These are phyloP conservation scores for Ustilago hordei DNA, from an alignment of 1,284 basidiomycete species.

Conservation along the genomic window DNA sequence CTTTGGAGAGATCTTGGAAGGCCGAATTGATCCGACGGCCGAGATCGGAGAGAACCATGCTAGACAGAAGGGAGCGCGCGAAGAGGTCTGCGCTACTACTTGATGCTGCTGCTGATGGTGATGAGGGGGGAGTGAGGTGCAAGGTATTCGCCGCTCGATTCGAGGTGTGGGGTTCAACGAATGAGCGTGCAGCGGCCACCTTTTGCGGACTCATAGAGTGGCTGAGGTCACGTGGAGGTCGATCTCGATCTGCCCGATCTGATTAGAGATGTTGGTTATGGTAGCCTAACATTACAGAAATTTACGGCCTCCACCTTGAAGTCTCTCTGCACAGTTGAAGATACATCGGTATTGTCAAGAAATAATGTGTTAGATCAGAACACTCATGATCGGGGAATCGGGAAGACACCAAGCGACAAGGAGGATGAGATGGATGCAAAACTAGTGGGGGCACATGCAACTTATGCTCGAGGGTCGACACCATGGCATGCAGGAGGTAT, in stretches of 20 bases:
- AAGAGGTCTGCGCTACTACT: neutral
- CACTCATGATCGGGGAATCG: too few relatives aligned
- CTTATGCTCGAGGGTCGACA: too few relatives aligned
- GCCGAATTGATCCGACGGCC: constrained; percentile 94
- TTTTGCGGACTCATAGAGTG: neutral
- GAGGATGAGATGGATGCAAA: too few relatives aligned
- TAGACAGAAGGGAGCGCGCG: neutral
- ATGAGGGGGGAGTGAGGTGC: neutral
- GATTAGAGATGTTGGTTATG: neutral
- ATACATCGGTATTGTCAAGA: too few relatives aligned
- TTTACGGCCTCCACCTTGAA: neutral
- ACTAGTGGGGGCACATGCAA: too few relatives aligned
- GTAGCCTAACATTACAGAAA: neutral
- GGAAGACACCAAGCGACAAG: too few relatives aligned
- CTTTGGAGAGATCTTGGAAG: constrained; percentile 87
- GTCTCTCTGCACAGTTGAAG: neutral
- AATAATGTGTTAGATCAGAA: too few relatives aligned
- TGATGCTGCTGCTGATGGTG: neutral
- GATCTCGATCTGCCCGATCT: neutral
- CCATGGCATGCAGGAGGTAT: too few relatives aligned
- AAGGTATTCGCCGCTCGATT: neutral
- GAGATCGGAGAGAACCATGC: constrained; percentile 96
- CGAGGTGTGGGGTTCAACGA: constrained; percentile 1
- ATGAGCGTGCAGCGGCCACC: constrained; percentile 12
- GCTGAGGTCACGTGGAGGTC: constrained; percentile 7